Percentiles rank a stretch among this genome's conserved stretches.
phyloP scores from a whole-genome alignment of 2,329 filamentous ascomycete genomes.

The Westerdykella ornata region DNA sequence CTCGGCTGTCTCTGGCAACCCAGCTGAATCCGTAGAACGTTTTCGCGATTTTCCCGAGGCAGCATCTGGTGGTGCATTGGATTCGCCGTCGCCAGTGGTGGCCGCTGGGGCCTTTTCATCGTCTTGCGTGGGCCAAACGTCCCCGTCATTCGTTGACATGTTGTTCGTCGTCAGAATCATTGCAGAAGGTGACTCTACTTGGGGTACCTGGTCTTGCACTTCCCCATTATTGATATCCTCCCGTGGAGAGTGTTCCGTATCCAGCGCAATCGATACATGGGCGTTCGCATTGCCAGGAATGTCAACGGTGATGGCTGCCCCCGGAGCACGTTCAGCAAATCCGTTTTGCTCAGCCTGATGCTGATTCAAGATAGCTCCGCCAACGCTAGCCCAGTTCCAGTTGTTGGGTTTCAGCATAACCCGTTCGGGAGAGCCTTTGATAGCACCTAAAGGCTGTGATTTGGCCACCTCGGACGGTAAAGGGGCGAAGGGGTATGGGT shows the following conservation, averaged over 20 bases:
- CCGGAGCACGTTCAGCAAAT: slow-evolving; percentile 26
- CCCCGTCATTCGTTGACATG: slow-evolving; percentile 1
- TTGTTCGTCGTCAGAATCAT: background rate
- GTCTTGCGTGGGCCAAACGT: slow-evolving; percentile 21
- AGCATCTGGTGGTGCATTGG: slow-evolving; percentile 21
- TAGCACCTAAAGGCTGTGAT: background rate
- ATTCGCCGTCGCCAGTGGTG: slow-evolving; percentile 14
- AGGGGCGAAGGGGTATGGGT: slow-evolving; percentile 45
- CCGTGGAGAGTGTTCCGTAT: too few species aligned
- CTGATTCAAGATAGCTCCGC: slow-evolving; percentile 43
- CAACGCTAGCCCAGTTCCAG: slow-evolving; percentile 45
- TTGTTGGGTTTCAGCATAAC: slow-evolving; percentile 31
- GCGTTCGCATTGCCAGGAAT: slow-evolving; percentile 29
- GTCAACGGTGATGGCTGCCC: slow-evolving; percentile 38
- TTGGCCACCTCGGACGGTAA: slow-evolving; percentile 32
- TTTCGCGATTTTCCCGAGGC: slow-evolving; percentile 47
- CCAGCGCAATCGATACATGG: slow-evolving; percentile 1
- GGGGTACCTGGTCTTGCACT: background rate
- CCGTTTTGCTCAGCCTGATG: slow-evolving; percentile 39
- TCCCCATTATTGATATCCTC: background rate
- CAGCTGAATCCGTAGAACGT: slow-evolving; percentile 54
- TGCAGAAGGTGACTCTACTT: slow-evolving; percentile 1
- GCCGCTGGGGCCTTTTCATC: slow-evolving; percentile 10
- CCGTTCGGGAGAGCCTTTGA: slow-evolving; percentile 28
- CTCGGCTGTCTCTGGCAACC: slow-evolving; percentile 52